Percentiles rank a stretch among this genome's conserved stretches.
These are phyloP conservation scores for Penicillium egyptiacum DNA, from an alignment of 495 filamentous ascomycete species.

Conservation along the genomic window DNA sequence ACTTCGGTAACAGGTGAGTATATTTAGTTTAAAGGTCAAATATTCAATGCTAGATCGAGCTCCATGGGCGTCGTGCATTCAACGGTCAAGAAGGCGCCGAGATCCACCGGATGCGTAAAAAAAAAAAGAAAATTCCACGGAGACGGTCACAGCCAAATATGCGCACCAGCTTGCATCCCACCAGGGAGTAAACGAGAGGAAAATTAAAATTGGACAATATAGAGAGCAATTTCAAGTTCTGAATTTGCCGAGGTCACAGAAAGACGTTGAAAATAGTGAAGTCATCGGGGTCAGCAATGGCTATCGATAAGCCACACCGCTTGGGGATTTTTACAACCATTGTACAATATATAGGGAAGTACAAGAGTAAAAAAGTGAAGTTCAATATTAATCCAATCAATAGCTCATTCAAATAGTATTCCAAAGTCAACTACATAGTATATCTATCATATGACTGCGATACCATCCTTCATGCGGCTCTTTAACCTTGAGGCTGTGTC, in stretches of 20 bases:
- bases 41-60: constrained; percentile 21
- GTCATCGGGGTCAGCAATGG: constrained; percentile 19
- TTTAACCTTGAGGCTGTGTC: not conserved
- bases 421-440: not conserved
- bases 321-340: not conserved
- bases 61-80: constrained; percentile 8
- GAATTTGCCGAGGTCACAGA: constrained; percentile 1
- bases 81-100: constrained; percentile 10
- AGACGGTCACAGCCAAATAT: constrained; percentile 8
- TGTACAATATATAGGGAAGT: not conserved
- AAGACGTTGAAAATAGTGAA: constrained; percentile 14
- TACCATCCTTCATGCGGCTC: not conserved
- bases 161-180: constrained; percentile 14
- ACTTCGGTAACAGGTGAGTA: not conserved
- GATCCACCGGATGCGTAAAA: constrained; percentile 17
- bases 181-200: not conserved
- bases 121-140: constrained; percentile 9
- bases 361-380: not conserved
- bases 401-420: not conserved
- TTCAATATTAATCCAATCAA: too few species aligned
- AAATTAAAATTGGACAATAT: not conserved
- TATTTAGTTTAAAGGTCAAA: not conserved
- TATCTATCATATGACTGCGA: not conserved
- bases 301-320: constrained; percentile 21
- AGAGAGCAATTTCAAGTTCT: not conserved